phyloP scores from a whole-genome alignment of 208 protist species.

The Wallacemonas sp. region DNA sequence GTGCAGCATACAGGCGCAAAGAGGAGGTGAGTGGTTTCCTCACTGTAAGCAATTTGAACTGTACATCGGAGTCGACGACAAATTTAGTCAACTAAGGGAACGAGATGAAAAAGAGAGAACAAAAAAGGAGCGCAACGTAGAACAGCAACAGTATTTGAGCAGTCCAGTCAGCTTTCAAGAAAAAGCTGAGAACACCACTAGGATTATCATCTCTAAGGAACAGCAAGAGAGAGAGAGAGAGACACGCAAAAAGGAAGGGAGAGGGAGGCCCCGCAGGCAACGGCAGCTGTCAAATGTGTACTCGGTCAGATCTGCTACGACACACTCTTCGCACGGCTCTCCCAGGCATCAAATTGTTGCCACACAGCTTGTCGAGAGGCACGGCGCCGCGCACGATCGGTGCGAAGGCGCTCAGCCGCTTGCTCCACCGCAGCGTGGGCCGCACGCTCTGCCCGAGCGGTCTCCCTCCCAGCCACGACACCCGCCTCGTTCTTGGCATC shows the following conservation, averaged over 20 bases:
- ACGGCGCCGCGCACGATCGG: conserved; percentile 13
- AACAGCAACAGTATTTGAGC: no score
- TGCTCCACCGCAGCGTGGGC: conserved; percentile 36
- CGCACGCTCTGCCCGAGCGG: conserved; percentile 24
- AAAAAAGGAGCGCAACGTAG: no score
- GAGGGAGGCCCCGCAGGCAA: background rate
- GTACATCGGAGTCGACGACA: no score
- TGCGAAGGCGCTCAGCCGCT: conserved; percentile 33
- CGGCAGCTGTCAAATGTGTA: background rate
- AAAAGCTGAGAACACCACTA: background rate
- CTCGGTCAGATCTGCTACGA: background rate
- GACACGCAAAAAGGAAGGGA: background rate
- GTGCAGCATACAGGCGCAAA: no score
- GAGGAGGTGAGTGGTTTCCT: no score
- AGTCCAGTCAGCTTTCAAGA: no score
- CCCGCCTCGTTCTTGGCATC: conserved; percentile 7
- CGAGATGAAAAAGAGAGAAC: no score
- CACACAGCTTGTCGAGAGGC: conserved; percentile 33
- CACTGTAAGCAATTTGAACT: no score
- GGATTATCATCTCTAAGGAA: background rate
- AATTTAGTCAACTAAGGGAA: no score
- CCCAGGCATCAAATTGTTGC: conserved; percentile 72
- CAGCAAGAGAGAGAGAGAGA: background rate
- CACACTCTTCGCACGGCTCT: conserved; percentile 25
- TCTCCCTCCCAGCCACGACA: background rate